Base-by-base conservation (phyloP, 1,284 basidiomycete species). In the Leccinum solheimii region DNA sequence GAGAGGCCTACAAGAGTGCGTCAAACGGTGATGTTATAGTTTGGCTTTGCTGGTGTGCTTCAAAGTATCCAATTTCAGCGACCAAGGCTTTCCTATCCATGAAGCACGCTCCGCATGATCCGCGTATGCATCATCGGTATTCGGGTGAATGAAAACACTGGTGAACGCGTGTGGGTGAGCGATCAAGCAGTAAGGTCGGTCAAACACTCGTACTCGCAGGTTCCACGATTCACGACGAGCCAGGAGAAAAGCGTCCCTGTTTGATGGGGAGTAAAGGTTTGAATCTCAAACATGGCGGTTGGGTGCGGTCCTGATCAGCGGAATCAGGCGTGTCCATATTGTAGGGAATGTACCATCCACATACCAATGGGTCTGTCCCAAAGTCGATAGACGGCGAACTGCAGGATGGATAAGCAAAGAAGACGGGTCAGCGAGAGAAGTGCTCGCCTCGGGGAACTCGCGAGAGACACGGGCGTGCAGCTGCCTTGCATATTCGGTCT, bases 391-490 rank as follows among this genome's bases (percentile, higher is more conserved):
- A 90, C 82, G 38, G 84, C 80, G 30, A 89, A 75, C 88, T 89
- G n/a, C 11, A 30, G 30, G 21, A 19, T 6, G 23, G 45, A 50
- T 65, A 19, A 56, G 55, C n/a, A 11, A 16, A n/a, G n/a, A 43
- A 5, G 14, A 1, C 1, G 23, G 53, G 48, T 49, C 13, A 50
- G 5, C 1, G 7, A 11, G 21, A 14, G 23, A 30, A 7, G 38
- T 13, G 21, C 71, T 27, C 68, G 84, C 86, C 79, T 91, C 90
- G 27, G 90, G 89, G 72, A 90, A 91, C 68, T 91, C 89, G 59
- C 83, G 72, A 16, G 81, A 73, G 48, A 91, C 78, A n/a, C 83
- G 78, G 64, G 87, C 84, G 64, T 90, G 85, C 52, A 91, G 76
- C 56, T 84, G 79, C 19, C 75, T 77, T 1, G 86, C 88, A 57